Base-by-base conservation (phyloP, 345 rosid species). In the Bretschneidera sinensis region DNA sequence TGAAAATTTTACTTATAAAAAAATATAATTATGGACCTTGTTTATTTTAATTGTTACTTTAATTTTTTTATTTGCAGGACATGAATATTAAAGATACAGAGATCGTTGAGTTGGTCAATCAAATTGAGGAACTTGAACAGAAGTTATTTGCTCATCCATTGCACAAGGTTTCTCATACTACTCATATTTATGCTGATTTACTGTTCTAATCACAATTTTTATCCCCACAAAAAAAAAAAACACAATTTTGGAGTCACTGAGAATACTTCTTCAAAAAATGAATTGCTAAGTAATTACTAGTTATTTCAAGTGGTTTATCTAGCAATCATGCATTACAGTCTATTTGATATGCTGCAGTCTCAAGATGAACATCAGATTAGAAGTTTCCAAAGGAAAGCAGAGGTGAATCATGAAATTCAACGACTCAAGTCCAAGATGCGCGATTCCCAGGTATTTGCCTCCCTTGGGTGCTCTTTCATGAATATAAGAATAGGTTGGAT, bases 381-480 rank as follows among this genome's bases (percentile, higher is more conserved):
- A 68, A 76, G 84, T 75, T 86, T 86, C 69, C 83, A 88, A 65
- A 80, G 91, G 68, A 94, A 94, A 72, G 97, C 97, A 3, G 97
- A 88, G 77, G 89, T 88, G 71, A 88, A 88, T 78, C 97, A 82
- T 74, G 95, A 91, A 79, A 85, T 91, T 79, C 99, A 94, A 78
- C 96, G 81, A 69, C 87, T 86, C 54, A 94, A 86, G 77, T 81
- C 82, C n/a, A 94, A 94, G 78, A 94, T 90, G 96, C 89, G 95
- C 5, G 99, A 94, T 43, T 94, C 99, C 33, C 96, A 94, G 99
- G 99, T 94, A 88, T 53, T 69, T 57, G 17, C 33, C n/a, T n/a
- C n/a, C n/a, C 21, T 39, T 39, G 45, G 15, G 62, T 66, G 14
- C 50, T 59, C 45, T 33, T 45, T 33, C 47, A 22, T 17, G 43